phyloP scores from a whole-genome alignment of 2,329 filamentous ascomycete genomes.

The Neonectria ditissima region DNA sequence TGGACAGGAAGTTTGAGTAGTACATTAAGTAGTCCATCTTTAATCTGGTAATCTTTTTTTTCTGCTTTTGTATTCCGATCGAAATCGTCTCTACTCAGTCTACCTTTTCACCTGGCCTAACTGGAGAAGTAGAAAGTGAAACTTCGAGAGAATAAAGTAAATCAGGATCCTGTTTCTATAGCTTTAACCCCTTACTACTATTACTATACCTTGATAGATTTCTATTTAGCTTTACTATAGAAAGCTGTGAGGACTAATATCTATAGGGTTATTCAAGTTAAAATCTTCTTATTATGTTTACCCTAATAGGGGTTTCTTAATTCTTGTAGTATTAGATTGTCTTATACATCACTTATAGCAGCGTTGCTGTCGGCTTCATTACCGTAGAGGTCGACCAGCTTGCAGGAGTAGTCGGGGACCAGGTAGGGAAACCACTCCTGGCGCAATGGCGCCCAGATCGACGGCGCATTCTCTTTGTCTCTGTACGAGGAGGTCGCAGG shows the following conservation, averaged over 20 bases:
- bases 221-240: not conserved
- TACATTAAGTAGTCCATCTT: not conserved
- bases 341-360: no score
- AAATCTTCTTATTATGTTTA: no score
- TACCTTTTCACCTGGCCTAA: not conserved
- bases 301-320: no score
- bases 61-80: not conserved
- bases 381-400: constrained; percentile 21
- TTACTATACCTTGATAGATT: not conserved
- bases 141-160: not conserved
- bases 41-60: no score
- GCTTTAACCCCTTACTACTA: no score
- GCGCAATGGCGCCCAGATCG: not conserved
- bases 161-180: not conserved
- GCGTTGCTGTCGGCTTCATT: constrained; percentile 17
- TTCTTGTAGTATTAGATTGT: no score
- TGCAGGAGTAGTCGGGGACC: constrained; percentile 24
- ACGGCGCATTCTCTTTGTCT: not conserved
- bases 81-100: no score
- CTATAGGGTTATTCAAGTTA: no score
- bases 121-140: not conserved
- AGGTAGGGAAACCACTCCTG: constrained; percentile 29
- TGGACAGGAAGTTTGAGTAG: not conserved
- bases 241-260: no score
- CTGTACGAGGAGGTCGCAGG: constrained; percentile 8